Conservation (phyloP, 495 filamentous ascomycete species). For the Bryoglossum gracile region DNA sequence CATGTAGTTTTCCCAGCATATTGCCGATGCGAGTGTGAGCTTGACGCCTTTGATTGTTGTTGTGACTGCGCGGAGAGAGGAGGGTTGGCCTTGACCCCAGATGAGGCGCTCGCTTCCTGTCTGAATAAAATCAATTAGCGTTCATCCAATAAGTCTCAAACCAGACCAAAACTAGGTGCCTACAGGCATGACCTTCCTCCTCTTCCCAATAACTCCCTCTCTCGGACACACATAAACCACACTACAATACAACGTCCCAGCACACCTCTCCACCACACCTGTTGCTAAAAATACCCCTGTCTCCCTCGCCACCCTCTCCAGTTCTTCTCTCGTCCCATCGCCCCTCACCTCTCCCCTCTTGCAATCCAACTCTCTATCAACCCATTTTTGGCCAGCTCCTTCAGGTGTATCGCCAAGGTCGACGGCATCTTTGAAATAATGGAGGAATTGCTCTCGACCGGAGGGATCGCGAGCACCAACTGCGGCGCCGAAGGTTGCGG, state of each 20-base stretch:
- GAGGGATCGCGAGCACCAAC: slow-evolving; percentile 59
- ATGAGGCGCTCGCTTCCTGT: slow-evolving; percentile 77
- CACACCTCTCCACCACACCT: slow-evolving; percentile 72
- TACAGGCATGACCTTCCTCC: slow-evolving; percentile 89
- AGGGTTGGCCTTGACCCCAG: slow-evolving; percentile 82
- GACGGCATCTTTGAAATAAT: slow-evolving; percentile 70
- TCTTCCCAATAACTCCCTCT: slow-evolving; percentile 60
- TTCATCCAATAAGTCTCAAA: not conserved
- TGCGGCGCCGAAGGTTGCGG: slow-evolving; percentile 66
- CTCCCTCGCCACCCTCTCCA: slow-evolving; percentile 67
- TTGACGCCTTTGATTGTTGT: slow-evolving; percentile 72
- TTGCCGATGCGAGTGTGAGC: slow-evolving; percentile 74
- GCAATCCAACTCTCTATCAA: slow-evolving; percentile 50
- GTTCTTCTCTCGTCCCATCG: slow-evolving; percentile 75
- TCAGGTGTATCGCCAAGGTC: slow-evolving; percentile 82
- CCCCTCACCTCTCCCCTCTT: slow-evolving; percentile 49
- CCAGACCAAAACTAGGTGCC: slow-evolving; percentile 24
- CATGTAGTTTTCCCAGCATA: slow-evolving; percentile 99
- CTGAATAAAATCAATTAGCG: slow-evolving; percentile 18
- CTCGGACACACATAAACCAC: slow-evolving; percentile 76
- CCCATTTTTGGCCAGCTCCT: slow-evolving; percentile 69
- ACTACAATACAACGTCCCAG: slow-evolving; percentile 78
- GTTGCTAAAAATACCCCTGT: slow-evolving; percentile 74
- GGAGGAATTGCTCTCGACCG: slow-evolving; percentile 77
- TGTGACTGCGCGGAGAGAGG: slow-evolving; percentile 72